Conservation (phyloP, 305 asterid species). For the Euphrasia arctica region DNA sequence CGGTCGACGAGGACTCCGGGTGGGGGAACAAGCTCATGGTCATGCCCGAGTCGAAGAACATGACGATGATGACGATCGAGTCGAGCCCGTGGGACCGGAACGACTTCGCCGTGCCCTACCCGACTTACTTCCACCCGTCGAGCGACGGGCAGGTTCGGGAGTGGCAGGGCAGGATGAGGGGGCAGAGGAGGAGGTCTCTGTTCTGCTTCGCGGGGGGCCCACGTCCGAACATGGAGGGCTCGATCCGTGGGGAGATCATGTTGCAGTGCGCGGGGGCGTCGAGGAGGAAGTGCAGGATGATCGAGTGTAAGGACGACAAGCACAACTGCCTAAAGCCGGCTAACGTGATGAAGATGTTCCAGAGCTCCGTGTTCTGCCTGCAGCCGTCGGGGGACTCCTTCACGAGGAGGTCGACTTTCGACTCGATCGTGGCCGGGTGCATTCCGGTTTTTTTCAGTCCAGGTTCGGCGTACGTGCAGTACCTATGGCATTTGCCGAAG, state of each 20-base stretch:
- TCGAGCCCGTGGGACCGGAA: conserved; percentile 83
- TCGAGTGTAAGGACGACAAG: conserved; percentile 52
- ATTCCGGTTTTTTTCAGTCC: conserved; percentile 88
- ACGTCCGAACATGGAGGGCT: conserved; percentile 52
- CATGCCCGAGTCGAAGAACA: conserved; percentile 55
- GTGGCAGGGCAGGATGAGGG: conserved; percentile 62
- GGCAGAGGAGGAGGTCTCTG: conserved; percentile 39
- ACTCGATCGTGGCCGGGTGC: conserved; percentile 79
- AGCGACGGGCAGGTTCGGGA: conserved; percentile 38
- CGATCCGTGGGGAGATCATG: conserved; percentile 69
- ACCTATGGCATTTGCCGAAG: conserved; percentile 76
- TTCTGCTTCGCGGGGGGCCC: conserved; percentile 80
- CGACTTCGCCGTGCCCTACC: conserved; percentile 84
- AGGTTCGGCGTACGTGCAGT: conserved; percentile 78
- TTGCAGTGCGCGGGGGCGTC: conserved; percentile 50
- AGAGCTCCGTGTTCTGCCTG: conserved; percentile 60
- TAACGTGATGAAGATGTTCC: conserved; percentile 60
- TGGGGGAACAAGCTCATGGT: conserved; percentile 87
- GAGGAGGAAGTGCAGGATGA: conserved; percentile 39
- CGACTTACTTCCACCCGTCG: conserved; percentile 86
- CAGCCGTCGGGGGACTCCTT: conserved; percentile 93
- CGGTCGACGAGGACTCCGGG: conserved; percentile 30
- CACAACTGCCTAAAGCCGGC: conserved; percentile 63
- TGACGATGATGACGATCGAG: conserved; percentile 74
- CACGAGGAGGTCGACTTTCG: conserved; percentile 78